A percentile compares a stretch with the other conserved stretches of the same genome.
phyloP scores from a whole-genome alignment of 805 yeast genomes.

The Candida parachauliodes region DNA sequence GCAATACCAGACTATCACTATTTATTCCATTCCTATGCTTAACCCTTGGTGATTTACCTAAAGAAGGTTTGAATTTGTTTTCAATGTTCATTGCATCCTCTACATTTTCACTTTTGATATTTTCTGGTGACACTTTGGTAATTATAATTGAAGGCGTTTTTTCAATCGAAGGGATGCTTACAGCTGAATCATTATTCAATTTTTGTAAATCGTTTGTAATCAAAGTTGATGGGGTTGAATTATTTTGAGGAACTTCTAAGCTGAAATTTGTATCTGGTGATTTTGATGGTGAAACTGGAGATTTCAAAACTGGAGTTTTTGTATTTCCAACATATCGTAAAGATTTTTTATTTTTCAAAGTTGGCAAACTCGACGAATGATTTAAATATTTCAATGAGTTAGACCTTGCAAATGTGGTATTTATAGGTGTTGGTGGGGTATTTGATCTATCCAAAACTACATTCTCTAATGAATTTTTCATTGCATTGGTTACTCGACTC shows the following conservation, averaged over 20 bases:
- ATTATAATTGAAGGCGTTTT: constrained; percentile 7
- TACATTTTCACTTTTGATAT: no score
- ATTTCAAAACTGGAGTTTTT: background rate
- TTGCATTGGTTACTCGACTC: constrained; percentile 40
- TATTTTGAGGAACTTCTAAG: background rate
- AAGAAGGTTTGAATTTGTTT: no score
- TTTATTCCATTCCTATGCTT: no score
- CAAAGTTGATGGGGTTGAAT: constrained; percentile 2
- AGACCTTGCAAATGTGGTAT: background rate
- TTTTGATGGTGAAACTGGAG: constrained; percentile 1
- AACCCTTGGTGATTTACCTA: no score
- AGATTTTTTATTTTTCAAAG: constrained; percentile 8
- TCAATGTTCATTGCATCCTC: no score
- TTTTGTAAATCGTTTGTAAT: background rate
- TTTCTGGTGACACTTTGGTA: constrained; percentile 1
- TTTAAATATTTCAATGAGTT: constrained; percentile 5
- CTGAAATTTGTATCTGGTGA: constrained; percentile 4
- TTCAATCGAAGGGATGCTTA: background rate
- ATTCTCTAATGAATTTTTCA: constrained; percentile 25
- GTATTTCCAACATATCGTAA: background rate
- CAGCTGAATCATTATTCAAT: no score
- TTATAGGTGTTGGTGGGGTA: constrained; percentile 6
- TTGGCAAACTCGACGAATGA: constrained; percentile 10
- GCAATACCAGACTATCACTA: no score
- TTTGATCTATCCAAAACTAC: constrained; percentile 8